Conservation (phyloP, 345 rosid species). For the Bruguiera sexangula region DNA sequence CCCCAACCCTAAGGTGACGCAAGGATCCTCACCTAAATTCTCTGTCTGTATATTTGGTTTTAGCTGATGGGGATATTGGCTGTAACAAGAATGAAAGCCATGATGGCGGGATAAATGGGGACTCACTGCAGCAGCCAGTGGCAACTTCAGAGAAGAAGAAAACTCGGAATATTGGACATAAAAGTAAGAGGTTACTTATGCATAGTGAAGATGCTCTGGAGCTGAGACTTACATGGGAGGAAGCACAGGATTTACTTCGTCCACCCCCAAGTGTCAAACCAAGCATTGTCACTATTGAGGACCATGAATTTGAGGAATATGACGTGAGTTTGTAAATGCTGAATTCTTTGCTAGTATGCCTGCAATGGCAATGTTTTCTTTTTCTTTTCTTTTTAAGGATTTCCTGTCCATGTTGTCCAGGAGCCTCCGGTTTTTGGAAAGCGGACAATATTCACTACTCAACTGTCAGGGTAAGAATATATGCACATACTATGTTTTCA, state of each 20-base stretch:
- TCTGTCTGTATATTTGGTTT: constrained; percentile 37
- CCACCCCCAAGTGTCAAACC: constrained; percentile 65
- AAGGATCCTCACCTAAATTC: constrained; percentile 33
- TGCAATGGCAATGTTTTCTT: neutral
- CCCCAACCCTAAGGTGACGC: constrained; percentile 35
- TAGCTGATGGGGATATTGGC: constrained; percentile 43
- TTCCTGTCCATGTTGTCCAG: constrained; percentile 40
- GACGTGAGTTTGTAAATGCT: constrained; percentile 47
- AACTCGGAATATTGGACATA: constrained; percentile 69
- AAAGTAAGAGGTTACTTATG: constrained; percentile 66
- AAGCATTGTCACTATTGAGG: constrained; percentile 59
- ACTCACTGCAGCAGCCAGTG: constrained; percentile 28
- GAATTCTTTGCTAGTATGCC: constrained; percentile 1
- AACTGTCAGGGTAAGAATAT: constrained; percentile 57
- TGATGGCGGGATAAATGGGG: constrained; percentile 38
- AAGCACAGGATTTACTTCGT: constrained; percentile 85
- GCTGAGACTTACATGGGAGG: constrained; percentile 82
- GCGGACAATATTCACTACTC: constrained; percentile 58
- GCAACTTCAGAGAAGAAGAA: constrained; percentile 55
- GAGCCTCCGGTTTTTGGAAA: constrained; percentile 94
- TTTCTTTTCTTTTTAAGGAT: neutral
- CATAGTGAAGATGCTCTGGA: constrained; percentile 68
- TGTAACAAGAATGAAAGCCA: constrained; percentile 45
- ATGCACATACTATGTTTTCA: neutral
- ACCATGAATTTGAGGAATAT: constrained; percentile 82